Percentiles rank a stretch among this genome's conserved stretches.
Conservation (phyloP, 2,329 filamentous ascomycete species). For the Colletotrichum truncatum region DNA sequence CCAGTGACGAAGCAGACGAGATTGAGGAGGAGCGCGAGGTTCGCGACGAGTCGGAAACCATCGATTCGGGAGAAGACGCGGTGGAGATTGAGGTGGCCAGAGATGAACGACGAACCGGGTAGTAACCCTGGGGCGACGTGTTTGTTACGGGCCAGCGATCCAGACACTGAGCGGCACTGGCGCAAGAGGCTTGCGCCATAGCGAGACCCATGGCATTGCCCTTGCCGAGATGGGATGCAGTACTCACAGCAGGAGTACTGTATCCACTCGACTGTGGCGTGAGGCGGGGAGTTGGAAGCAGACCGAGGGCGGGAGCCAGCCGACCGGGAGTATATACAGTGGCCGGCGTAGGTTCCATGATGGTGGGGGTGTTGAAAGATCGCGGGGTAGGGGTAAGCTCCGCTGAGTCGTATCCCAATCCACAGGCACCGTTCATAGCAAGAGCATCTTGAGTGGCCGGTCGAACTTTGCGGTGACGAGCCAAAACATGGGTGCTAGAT, state of each 20-base stretch:
- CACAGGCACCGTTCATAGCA: conserved; percentile 16
- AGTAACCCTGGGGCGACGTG: conserved; percentile 61
- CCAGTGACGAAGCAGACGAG: conserved; percentile 69
- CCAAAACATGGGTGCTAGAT: conserved; percentile 46
- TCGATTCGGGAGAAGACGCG: conserved; percentile 73
- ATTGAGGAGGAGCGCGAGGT: conserved; percentile 72
- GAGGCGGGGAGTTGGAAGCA: conserved; percentile 67
- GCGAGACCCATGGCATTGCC: conserved; percentile 68
- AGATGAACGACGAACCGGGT: conserved; percentile 65
- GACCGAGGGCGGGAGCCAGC: conserved; percentile 60
- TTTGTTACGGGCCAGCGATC: conserved; percentile 61
- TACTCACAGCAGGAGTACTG: conserved; percentile 69
- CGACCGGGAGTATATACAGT: conserved; percentile 54
- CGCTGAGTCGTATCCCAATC: conserved; percentile 46
- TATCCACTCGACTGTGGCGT: conserved; percentile 65
- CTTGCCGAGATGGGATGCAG: conserved; percentile 58
- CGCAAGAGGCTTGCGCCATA: conserved; percentile 63
- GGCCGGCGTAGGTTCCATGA: conserved; percentile 60
- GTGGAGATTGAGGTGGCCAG: conserved; percentile 71
- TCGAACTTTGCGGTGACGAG: conserved; percentile 52
- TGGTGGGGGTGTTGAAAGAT: conserved; percentile 48
- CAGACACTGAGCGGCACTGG: conserved; percentile 55
- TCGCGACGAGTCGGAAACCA: conserved; percentile 70
- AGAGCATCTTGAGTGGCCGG: conserved; percentile 51
- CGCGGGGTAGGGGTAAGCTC: conserved; percentile 53